These are phyloP conservation scores for Forsythia viridissima DNA, from an alignment of 257 asterid species.

Conservation along the genomic window DNA sequence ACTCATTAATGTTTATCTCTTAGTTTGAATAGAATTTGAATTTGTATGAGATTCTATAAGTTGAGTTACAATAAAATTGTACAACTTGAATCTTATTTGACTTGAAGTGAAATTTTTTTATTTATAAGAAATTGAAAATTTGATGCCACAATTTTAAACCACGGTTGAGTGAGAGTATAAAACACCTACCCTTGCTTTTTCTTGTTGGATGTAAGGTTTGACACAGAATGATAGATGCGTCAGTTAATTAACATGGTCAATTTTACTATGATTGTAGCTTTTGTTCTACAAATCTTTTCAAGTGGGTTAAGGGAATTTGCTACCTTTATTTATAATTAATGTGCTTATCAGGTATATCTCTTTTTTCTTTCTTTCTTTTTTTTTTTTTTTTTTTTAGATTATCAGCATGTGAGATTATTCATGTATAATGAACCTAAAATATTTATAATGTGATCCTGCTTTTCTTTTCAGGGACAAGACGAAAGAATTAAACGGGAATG, in stretches of 20 bases:
- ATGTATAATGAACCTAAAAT: conserved; percentile 7
- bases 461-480: conserved; percentile 68
- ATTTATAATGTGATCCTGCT: conserved; percentile 16
- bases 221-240: not conserved
- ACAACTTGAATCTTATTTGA: no score
- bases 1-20: no score
- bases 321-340: not conserved
- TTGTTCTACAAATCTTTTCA: no score
- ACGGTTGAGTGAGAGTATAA: no score
- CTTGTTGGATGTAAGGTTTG: conserved; percentile 10
- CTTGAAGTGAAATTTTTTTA: no score
- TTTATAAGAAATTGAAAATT: no score
- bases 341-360: conserved; percentile 9
- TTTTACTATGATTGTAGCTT: not conserved
- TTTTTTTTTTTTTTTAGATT: not conserved
- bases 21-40: no score
- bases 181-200: not conserved
- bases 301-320: not conserved
- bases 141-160: no score
- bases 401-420: conserved; percentile 10
- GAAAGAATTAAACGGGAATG: conserved; percentile 82
- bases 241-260: no score
- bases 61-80: no score
- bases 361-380: no score
- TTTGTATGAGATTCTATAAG: no score